Evolutionary conservation across 148 eudicot genomes (phyloP), one percentile per base, ranked within the genome.

Genomic region (Linanthus parryae): DNA sequence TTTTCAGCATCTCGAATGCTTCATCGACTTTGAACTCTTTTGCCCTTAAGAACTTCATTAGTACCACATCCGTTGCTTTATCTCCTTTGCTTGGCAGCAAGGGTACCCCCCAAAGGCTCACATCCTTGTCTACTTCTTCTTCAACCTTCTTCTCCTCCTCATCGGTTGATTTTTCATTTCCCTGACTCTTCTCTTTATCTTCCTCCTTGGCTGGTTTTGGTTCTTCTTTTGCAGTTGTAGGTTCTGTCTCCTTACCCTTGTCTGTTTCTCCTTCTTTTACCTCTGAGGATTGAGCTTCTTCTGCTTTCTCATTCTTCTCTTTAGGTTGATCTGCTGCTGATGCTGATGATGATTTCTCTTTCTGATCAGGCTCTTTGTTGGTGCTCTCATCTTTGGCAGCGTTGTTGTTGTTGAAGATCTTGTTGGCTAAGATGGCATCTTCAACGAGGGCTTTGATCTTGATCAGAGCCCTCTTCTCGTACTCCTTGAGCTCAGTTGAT

Each of bases 61-160:
- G 56, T 24, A 89, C 56, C 1, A 82, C 83, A 42, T 89, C 87
- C 5, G 62, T 77, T 18, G 82, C 50, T 3, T 84, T 88, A 51
- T 85, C 97, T n/a, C 63, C 47, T n/a, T n/a, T n/a, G n/a, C n/a
- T n/a, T n/a, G n/a, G n/a, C 17, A 85, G 54, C 10, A 89, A 53
- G 0, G 94, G 87, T 1, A 89, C 39, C 1, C 94, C 97, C 94
- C 94, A 89, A 2, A 89, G 84, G 1, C 83, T 64, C 27, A 77
- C 57, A 26, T 66, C 68, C 4, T 62, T 64, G 18, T 8, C 11
- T 15, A 21, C n/a, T 2, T 21, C 28, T 8, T 53, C 44, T 15
- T 53, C 44, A 8, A 14, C 13, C 26, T 44, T 44, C 14, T 21
- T 19, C 27, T 21, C 48, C 48, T 33, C 42, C 36, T 46, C 20